Percentiles rank a stretch among this genome's conserved stretches.
Conservation (phyloP, 768 basidiomycete species). For the Tulasnella sp. region DNA sequence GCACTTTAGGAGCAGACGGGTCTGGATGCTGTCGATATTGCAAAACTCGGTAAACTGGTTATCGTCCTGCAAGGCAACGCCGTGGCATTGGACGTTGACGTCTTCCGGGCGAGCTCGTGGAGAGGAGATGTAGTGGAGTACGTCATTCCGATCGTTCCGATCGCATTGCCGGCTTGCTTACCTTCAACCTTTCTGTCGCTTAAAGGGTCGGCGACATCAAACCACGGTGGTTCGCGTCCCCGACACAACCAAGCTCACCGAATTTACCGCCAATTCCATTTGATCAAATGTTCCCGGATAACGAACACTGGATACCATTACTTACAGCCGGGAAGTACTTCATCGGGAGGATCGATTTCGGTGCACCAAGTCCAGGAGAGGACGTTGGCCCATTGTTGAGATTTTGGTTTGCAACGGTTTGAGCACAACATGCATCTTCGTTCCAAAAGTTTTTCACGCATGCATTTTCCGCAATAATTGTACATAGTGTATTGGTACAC, state of each 20-base stretch:
- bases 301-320: constrained; percentile 46
- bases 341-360: constrained; percentile 39
- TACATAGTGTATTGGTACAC: too few species aligned
- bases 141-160: not conserved
- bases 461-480: too few species aligned
- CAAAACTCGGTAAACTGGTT: constrained; percentile 14
- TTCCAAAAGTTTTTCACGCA: too few species aligned
- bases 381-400: constrained; percentile 12
- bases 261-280: constrained; percentile 6
- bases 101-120: constrained; percentile 11
- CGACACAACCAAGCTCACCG: not conserved
- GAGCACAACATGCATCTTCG: not conserved
- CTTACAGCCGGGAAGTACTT: constrained; percentile 36
- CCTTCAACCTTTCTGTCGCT: not conserved
- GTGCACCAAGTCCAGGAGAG: constrained; percentile 8
- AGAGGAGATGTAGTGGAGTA: constrained; percentile 10
- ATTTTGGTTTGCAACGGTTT: constrained; percentile 16
- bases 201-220: constrained; percentile 3
- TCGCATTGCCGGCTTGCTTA: too few species aligned
- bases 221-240: constrained; percentile 7
- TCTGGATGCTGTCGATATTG: constrained; percentile 10
- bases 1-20: not conserved
- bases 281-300: constrained; percentile 10
- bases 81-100: constrained; percentile 14
- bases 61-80: constrained; percentile 11